Percentiles rank a stretch among this genome's conserved stretches.
Conservation (phyloP, 2,329 filamentous ascomycete genomes). For the Balansia obtecta region DNA sequence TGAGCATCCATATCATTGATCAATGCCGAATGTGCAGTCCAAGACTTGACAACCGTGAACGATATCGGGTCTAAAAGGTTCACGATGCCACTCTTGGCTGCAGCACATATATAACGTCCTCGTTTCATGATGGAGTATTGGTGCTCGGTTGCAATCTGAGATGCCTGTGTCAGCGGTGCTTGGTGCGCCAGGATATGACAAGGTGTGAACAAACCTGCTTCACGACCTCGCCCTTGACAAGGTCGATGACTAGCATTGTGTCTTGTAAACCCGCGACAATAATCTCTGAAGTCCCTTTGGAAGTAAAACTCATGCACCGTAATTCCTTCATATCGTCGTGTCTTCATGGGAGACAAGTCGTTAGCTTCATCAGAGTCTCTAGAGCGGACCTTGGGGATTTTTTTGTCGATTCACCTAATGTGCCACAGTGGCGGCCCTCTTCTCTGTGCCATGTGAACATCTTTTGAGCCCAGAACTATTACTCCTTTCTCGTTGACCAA, state of each 20-base stretch:
- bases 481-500: conserved; percentile 86
- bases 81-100: conserved; percentile 69
- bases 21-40: conserved; percentile 78
- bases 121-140: conserved; percentile 90
- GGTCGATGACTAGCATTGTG: conserved; percentile 66
- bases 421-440: conserved; percentile 83
- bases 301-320: conserved; percentile 90
- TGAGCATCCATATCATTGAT: conserved; percentile 97
- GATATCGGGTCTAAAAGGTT: conserved; percentile 74
- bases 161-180: conserved; percentile 17
- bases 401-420: conserved; percentile 43
- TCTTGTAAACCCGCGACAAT: conserved; percentile 79
- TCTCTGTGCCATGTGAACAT: conserved; percentile 79
- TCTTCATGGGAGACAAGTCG: conserved; percentile 23
- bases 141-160: conserved; percentile 40
- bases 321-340: conserved; percentile 72
- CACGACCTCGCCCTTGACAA: conserved; percentile 57
- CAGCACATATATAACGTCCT: conserved; percentile 82
- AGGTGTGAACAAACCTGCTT: conserved; percentile 38
- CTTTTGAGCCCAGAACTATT: conserved; percentile 68
- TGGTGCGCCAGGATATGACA: background rate
- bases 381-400: background rate
- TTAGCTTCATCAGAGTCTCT: no score
- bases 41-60: conserved; percentile 69
- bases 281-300: conserved; percentile 70